Evolutionary conservation across 2,329 filamentous ascomycete species (phyloP), one percentile per base, ranked within the genome.

Genomic region (Penicillium rolfsii): DNA sequence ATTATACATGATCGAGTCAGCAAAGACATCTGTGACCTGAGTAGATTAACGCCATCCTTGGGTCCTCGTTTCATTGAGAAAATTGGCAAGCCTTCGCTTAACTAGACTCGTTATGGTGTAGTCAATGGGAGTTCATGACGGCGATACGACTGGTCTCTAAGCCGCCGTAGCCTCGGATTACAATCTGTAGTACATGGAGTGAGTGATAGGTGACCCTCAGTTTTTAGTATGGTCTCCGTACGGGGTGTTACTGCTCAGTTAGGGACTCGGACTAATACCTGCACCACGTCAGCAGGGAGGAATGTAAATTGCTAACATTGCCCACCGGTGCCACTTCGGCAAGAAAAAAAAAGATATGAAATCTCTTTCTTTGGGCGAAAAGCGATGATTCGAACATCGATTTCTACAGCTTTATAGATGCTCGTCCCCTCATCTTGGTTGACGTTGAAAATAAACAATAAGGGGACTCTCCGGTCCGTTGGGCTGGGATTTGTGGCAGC

Each of bases 401-500:
- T 14, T 19, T 19, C 16, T 12, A 49, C 11, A 33, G 16, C 14
- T 16, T 4, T 46, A 26, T 35, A 49, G 26, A 33, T 14, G 16
- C 9, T 33, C 19, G 5, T 12, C 30, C 38, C 50, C 40, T 43
- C 49, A 9, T 22, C 40, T 49, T 24, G 36, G 8, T 55, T 52
- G 40, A 36, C 57, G 48, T 48, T 55, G 40, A 49, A 49, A 57
- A 50, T 40, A 57, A 57, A 50, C 22, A 36, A 28, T 41, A 38
- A 16, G 24, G 54, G 30, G 53, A 55, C 53, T 46, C 53, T 46
- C 66, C 66, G 66, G 55, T 67, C 68, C 68, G 67, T 61, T 64
- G 68, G 68, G 60, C 67, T 69, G 68, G 68, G 65, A 52, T 62
- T 52, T 46, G 53, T 22, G 53, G 53, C 53, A 55, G 53, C 53